phyloP scores from a whole-genome alignment of 139 green algal species.

The Volvox reticuliferus region DNA sequence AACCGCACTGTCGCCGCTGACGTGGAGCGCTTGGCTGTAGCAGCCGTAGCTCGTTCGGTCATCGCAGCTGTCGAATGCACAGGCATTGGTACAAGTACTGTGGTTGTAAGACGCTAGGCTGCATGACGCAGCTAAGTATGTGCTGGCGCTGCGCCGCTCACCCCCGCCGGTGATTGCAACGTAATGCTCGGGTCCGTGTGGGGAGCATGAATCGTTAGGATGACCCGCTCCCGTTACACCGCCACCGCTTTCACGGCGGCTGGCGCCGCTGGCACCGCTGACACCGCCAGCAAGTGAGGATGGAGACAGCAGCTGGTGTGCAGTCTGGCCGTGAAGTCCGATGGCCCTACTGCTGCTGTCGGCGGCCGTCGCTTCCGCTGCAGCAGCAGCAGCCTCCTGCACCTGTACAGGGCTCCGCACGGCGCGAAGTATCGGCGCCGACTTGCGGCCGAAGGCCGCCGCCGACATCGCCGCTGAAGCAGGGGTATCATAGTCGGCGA shows the following conservation, averaged over 20 bases:
- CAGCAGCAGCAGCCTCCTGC: not conserved
- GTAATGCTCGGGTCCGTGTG: too few species aligned
- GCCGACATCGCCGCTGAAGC: not conserved
- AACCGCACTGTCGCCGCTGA: not conserved
- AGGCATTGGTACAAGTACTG: not conserved
- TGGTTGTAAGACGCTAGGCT: conserved; percentile 17
- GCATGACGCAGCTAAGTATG: not conserved
- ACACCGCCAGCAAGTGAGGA: not conserved
- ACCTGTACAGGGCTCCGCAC: too few species aligned
- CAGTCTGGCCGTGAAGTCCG: too few species aligned
- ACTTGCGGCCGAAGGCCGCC: not conserved
- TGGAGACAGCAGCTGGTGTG: not conserved
- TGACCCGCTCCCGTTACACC: too few species aligned
- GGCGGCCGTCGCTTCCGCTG: not conserved
- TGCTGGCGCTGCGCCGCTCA: conserved; percentile 8
- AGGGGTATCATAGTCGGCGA: not conserved
- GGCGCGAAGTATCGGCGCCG: not conserved
- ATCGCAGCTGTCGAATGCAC: conserved; percentile 13
- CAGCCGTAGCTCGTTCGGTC: conserved; percentile 7
- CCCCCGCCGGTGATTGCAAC: not conserved
- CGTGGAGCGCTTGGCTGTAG: not conserved
- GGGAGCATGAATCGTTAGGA: too few species aligned
- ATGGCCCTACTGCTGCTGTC: too few species aligned
- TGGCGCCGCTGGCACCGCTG: conserved; percentile 6
- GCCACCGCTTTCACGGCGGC: not conserved